Evolutionary conservation across 805 yeast genomes (phyloP).

Genomic region (Torulaspora franciscae): DNA sequence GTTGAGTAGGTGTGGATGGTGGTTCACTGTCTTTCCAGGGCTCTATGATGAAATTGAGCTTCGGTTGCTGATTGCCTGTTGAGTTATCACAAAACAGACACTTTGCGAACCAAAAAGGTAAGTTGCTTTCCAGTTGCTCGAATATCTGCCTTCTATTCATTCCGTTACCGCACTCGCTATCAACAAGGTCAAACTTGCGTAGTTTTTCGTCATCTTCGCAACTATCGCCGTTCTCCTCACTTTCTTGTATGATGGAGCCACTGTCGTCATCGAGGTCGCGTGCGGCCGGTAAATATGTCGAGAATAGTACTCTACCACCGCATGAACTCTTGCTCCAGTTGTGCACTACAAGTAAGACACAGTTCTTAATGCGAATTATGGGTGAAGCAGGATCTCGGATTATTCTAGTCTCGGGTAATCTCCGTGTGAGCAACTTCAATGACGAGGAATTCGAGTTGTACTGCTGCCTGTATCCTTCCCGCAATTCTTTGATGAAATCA

Average conservation of each 20-base stretch:
- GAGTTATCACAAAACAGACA: slow-evolving; percentile 46
- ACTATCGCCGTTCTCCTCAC: slow-evolving; percentile 13
- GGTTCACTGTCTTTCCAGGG: slow-evolving; percentile 33
- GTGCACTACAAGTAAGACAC: slow-evolving; percentile 27
- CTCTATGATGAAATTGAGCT: slow-evolving; percentile 51
- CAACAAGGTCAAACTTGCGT: slow-evolving; percentile 15
- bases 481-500: slow-evolving; percentile 27
- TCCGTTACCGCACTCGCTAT: slow-evolving; percentile 16
- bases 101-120: slow-evolving; percentile 64
- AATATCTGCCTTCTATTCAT: slow-evolving; percentile 21
- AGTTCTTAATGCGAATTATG: slow-evolving; percentile 25
- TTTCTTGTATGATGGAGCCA: slow-evolving; percentile 2
- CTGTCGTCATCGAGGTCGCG: slow-evolving; percentile 12
- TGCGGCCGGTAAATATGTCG: slow-evolving; percentile 30
- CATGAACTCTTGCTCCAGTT: slow-evolving; percentile 31
- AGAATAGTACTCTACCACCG: slow-evolving; percentile 32
- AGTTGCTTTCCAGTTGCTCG: slow-evolving; percentile 39
- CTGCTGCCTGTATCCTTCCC: slow-evolving; percentile 26
- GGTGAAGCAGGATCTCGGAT: slow-evolving; percentile 27
- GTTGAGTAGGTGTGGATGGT: slow-evolving; percentile 8
- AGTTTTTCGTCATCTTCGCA: slow-evolving; percentile 15
- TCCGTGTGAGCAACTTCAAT: slow-evolving; percentile 26
- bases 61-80: slow-evolving; percentile 42
- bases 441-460: slow-evolving; percentile 24
- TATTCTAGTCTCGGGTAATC: slow-evolving; percentile 27